phyloP scores from a whole-genome alignment of 2,329 filamentous ascomycete species.

The Sporothrix protearum region DNA sequence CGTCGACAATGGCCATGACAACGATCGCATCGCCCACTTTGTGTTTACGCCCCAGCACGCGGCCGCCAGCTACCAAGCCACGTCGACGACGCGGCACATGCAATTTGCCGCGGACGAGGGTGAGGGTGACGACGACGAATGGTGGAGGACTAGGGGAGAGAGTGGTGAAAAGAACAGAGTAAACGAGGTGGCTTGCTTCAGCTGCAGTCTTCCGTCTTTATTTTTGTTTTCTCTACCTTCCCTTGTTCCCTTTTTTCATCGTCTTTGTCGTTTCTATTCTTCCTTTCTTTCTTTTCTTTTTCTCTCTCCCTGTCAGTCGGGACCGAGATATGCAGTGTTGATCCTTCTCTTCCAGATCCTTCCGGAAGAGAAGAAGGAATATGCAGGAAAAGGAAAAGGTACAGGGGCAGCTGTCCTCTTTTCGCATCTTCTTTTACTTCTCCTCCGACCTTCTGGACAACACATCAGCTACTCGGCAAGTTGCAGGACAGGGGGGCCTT shows the following conservation, averaged over 20 bases:
- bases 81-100: slow-evolving; percentile 42
- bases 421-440: background rate
- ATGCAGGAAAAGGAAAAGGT: background rate
- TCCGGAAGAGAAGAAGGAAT: background rate
- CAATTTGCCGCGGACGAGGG: slow-evolving; percentile 31
- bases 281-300: background rate
- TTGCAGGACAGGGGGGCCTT: background rate
- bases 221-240: background rate
- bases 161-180: background rate
- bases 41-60: slow-evolving; percentile 41
- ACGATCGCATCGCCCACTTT: background rate
- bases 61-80: slow-evolving; percentile 41
- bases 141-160: slow-evolving; percentile 8
- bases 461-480: slow-evolving; percentile 3
- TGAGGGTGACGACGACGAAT: slow-evolving; percentile 11
- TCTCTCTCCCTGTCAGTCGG: background rate
- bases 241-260: background rate
- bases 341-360: background rate
- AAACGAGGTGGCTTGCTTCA: slow-evolving; percentile 17
- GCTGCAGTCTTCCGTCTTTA: slow-evolving; percentile 7
- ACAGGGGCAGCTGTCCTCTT: slow-evolving; percentile 1
- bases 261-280: background rate
- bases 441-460: background rate
- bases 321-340: background rate
- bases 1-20: background rate